Percentiles rank a stretch among this genome's conserved stretches.
Evolutionary conservation across 2,329 filamentous ascomycete genomes (phyloP).

Genomic region (Fusarium oligoseptatum): DNA sequence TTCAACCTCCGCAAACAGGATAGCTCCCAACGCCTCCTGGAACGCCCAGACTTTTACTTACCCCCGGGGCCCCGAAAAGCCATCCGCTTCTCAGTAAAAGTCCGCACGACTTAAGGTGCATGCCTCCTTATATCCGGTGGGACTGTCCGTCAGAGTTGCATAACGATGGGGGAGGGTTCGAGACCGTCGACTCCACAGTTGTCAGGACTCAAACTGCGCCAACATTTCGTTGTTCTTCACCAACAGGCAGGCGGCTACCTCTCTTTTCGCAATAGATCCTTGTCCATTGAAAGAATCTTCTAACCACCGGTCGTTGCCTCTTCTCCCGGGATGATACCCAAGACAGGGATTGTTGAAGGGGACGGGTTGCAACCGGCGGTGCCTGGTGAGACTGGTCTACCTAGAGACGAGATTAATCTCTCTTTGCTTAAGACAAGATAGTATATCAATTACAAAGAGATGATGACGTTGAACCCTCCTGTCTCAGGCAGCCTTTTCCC

Average conservation of each 20-base stretch:
- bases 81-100: neutral
- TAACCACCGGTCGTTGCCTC: neutral
- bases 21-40: neutral
- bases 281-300: neutral
- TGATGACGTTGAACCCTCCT: neutral
- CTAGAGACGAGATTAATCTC: neutral
- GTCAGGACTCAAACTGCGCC: neutral
- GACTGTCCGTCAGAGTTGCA: slow-evolving; percentile 5
- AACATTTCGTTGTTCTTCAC: neutral
- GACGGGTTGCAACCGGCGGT: neutral
- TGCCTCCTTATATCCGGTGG: slow-evolving; percentile 18
- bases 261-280: neutral
- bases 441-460: neutral
- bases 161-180: neutral
- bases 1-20: slow-evolving; percentile 2
- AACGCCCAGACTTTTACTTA: neutral
- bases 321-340: neutral
- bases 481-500: slow-evolving; percentile 30
- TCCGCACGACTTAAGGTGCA: neutral
- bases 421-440: neutral
- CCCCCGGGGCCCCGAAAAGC: neutral
- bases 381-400: neutral
- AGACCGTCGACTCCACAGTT: neutral
- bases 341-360: neutral
- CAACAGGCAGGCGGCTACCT: neutral